phyloP scores from a whole-genome alignment of 192 early-diverging fungal species.

The Allomyces javanicus region DNA sequence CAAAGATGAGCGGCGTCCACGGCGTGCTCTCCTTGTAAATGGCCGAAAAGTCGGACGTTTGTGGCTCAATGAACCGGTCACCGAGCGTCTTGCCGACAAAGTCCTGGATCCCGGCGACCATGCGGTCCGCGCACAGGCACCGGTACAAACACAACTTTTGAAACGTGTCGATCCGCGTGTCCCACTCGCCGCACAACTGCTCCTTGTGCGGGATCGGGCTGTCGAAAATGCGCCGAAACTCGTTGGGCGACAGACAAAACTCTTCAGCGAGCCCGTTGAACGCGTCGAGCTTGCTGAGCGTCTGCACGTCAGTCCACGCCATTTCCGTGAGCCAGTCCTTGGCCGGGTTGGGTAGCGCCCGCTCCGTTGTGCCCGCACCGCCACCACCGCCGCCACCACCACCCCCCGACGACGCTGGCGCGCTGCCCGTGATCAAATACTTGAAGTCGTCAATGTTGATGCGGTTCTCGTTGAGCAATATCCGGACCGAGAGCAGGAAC shows the following conservation, averaged over 20 bases:
- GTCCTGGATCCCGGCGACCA: conserved; percentile 69
- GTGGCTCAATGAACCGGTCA: conserved; percentile 28
- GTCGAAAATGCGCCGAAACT: conserved; percentile 10
- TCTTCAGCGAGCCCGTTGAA: conserved; percentile 4
- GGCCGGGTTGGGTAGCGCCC: conserved; percentile 18
- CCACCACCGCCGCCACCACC: conserved; percentile 9
- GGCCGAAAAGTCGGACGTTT: conserved; percentile 17
- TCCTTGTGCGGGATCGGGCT: conserved; percentile 6
- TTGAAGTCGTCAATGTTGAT: conserved; percentile 21
- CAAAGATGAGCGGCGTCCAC: conserved; percentile 69
- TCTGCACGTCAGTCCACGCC: conserved; percentile 14
- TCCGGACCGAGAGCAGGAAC: conserved; percentile 63
- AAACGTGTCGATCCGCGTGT: conserved; percentile 5
- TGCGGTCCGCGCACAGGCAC: conserved; percentile 58
- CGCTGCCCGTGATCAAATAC: conserved; percentile 20
- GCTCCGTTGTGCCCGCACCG: conserved; percentile 11
- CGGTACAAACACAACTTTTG: background rate
- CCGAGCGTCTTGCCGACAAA: conserved; percentile 50
- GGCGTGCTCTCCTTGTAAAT: conserved; percentile 48
- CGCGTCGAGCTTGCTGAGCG: background rate
- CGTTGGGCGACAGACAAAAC: conserved; percentile 10
- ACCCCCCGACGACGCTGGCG: background rate
- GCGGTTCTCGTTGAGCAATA: background rate
- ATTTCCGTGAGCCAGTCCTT: conserved; percentile 3
- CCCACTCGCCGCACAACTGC: conserved; percentile 11